A percentile compares a stretch with the other conserved stretches of the same genome.
These are phyloP conservation scores for Lactarius psammicola DNA, from an alignment of 768 basidiomycete genomes.

Conservation along the genomic window DNA sequence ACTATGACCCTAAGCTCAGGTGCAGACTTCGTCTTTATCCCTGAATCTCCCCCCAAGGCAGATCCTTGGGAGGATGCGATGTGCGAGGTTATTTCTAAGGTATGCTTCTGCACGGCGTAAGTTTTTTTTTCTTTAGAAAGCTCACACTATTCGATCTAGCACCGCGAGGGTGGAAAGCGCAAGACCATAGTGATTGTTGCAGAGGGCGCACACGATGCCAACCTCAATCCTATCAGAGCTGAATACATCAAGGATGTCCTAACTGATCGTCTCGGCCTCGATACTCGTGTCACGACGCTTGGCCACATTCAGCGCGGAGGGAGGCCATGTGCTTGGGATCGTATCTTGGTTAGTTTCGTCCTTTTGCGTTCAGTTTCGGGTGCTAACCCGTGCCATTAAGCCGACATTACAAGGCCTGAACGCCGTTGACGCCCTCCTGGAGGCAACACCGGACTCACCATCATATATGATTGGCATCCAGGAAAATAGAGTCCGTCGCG, in stretches of 20 bases:
- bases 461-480: slow-evolving; percentile 97
- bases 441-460: slow-evolving; percentile 83
- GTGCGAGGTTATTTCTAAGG: slow-evolving; percentile 80
- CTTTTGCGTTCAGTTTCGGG: slow-evolving; percentile 8
- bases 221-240: slow-evolving; percentile 88
- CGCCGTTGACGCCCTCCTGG: slow-evolving; percentile 84
- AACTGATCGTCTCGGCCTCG: slow-evolving; percentile 80
- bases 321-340: slow-evolving; percentile 87
- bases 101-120: slow-evolving; percentile 38
- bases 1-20: slow-evolving; percentile 54
- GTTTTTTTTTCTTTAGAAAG: not conserved
- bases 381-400: slow-evolving; percentile 40
- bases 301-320: slow-evolving; percentile 98
- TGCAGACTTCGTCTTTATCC: slow-evolving; percentile 97
- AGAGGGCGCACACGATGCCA: slow-evolving; percentile 87
- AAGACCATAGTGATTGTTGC: slow-evolving; percentile 99
- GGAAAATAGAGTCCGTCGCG: slow-evolving; percentile 93
- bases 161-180: slow-evolving; percentile 88
- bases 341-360: slow-evolving; percentile 63
- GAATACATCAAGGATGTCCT: slow-evolving; percentile 91
- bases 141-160: slow-evolving; percentile 46
- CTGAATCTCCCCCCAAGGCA: slow-evolving; percentile 78
- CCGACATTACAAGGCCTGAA: slow-evolving; percentile 96
- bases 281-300: slow-evolving; percentile 94
- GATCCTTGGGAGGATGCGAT: slow-evolving; percentile 90